Evolutionary conservation across 495 filamentous ascomycete species (phyloP), one percentile per base, ranked within the genome.

Genomic region (Copromyces sp.): DNA sequence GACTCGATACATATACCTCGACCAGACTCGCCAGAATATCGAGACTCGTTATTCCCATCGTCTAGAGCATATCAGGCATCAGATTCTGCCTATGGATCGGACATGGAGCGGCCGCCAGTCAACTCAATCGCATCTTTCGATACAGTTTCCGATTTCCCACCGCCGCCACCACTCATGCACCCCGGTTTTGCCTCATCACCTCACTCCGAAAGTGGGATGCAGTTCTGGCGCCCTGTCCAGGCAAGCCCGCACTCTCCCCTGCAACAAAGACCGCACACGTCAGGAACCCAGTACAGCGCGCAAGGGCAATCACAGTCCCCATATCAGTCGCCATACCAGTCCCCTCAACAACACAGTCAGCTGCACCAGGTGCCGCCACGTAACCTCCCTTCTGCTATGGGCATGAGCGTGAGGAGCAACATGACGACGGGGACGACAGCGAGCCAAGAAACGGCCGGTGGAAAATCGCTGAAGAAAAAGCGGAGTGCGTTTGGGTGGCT

Each of bases 401-500:
- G 83, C 32, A 87, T 87, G 85, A 86, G 85, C 73, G 84, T 83
- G 80, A 77, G 84, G 69, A 84, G 83, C 74, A 82, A 79, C 68
- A 77, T 80, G 24, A 84, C 81, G 32, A 80, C 81, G 35, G 76
- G 80, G 70, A 79, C 74, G 12, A 73, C 73, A 16, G 75, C 78
- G 8, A 79, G 74, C 1, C 75, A 69, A 4, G 71, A 38, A 9
- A 68, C 38, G 2, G 24, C 1, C 39, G 45, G 40, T 75, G 79
- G 74, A 2, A 80, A 81, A 74, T 80, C 81, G 44, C 68, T 87
- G 39, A 88, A 88, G 76, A 88, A 88, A 82, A 88, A 88, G 80
- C 80, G 84, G 37, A 88, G 87, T 77, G 86, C 85, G 9, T 88
- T 88, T 71, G 86, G 86, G 17, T 88, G 87, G 87, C 77, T 88